A percentile compares a stretch with the other conserved stretches of the same genome.
phyloP scores from a whole-genome alignment of 2,329 filamentous ascomycete species.

The Pseudogymnoascus sp. region DNA sequence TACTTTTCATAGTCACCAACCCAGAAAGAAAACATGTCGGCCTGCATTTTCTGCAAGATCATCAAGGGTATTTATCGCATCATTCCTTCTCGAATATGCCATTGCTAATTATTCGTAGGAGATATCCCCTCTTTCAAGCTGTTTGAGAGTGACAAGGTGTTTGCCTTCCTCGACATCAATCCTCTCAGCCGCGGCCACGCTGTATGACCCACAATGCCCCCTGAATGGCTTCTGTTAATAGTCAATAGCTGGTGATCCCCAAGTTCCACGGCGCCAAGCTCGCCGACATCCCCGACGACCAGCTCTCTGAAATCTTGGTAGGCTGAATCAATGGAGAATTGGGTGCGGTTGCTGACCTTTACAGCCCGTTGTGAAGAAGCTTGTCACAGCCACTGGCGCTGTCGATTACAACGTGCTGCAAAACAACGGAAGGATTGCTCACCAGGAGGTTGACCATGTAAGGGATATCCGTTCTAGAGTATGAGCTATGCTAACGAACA shows the following conservation, averaged over 20 bases:
- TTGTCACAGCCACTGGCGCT: constrained; percentile 69
- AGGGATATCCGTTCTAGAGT: constrained; percentile 26
- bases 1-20: constrained; percentile 4
- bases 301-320: constrained; percentile 74
- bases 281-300: constrained; percentile 84
- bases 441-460: constrained; percentile 90
- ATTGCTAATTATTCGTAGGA: constrained; percentile 43
- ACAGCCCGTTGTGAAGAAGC: constrained; percentile 75
- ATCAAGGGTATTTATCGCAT: constrained; percentile 63
- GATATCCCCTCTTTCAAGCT: constrained; percentile 97
- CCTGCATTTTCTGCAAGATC: constrained; percentile 97
- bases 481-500: constrained; percentile 14
- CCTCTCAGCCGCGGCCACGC: constrained; percentile 84
- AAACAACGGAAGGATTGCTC: constrained; percentile 88
- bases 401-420: constrained; percentile 88
- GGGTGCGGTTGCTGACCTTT: constrained; percentile 14
- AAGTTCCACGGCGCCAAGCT: constrained; percentile 92
- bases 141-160: constrained; percentile 85
- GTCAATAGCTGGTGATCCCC: constrained; percentile 72
- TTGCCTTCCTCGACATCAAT: constrained; percentile 94
- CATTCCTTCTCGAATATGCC: constrained; percentile 1
- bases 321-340: constrained; percentile 23
- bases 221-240: constrained; percentile 6
- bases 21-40: constrained; percentile 41
- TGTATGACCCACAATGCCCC: constrained; percentile 45